Base-by-base conservation (phyloP, 2,329 filamentous ascomycete species). In the Sporothrix brunneoviolacea region DNA sequence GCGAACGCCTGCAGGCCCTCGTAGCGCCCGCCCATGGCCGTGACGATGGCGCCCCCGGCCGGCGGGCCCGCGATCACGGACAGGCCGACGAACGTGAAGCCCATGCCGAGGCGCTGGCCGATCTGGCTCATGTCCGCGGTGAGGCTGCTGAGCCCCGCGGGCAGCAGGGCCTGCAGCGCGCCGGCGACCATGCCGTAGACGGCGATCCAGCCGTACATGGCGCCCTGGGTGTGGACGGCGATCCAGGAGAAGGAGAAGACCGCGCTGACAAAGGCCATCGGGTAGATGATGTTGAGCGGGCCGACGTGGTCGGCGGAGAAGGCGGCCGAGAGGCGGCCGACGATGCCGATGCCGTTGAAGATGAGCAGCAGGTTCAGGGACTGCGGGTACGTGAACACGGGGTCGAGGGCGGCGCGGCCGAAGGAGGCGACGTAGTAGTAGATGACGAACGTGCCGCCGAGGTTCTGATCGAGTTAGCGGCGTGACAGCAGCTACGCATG, bases 61-160 rank as follows among this genome's bases (percentile, higher is more conserved):
- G 77, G 75, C 4, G 76, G 71, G 0, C 78, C 77, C 3, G 72
- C 77, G 45, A 81, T 60, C 3, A 70, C 71, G 1, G 76, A 74
- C 46, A 80, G 69, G n/a, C 70, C 71, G 16, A 79, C 70, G 49
- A 60, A 45, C 19, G 49, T 71, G 44, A 80, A 72, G 5, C 74
- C 69, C 72, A 79, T 76, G 1, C 77, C 77, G 63, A 79, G 75
- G n/a, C 76, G 65, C n/a, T 75, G 71, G 0, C 77, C 77, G 5
- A 67, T 65, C 61, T 76, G 79, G 54, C 70, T 70, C 52, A 77
- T 51, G 58, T 80, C 74, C 0, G 68, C 69, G 0, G 74, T 78
- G 51, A 81, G 61, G 44, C 70, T 74, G 35, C 68, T 70, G 24
- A 79, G 51, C 0, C 71, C 72, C 1, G 72, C 73, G 0, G 77